phyloP scores from a whole-genome alignment of 169 alveolate species.

The Condylostoma magnum region DNA sequence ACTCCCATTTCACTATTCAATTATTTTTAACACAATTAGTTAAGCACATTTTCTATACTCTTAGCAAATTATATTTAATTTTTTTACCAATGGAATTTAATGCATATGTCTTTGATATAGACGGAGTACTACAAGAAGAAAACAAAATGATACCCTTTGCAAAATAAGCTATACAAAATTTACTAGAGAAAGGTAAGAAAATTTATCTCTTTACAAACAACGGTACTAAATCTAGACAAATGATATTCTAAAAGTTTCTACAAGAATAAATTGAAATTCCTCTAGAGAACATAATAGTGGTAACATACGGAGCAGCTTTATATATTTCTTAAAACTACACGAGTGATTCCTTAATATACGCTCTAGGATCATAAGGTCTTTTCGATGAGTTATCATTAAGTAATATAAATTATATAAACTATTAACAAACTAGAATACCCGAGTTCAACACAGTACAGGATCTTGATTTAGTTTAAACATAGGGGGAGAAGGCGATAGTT shows the following conservation, averaged over 20 bases:
- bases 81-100: no score
- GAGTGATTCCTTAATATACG: conserved; percentile 13
- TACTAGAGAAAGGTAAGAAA: background rate
- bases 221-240: background rate
- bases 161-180: background rate
- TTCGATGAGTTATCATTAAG: conserved; percentile 31
- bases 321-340: conserved; percentile 15
- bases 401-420: conserved; percentile 9
- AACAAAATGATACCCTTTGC: background rate
- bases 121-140: conserved; percentile 23
- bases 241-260: background rate
- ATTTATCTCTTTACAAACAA: conserved; percentile 16
- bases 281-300: background rate
- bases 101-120: conserved; percentile 22
- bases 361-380: conserved; percentile 32
- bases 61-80: no score
- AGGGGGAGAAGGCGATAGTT: conserved; percentile 47
- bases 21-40: no score
- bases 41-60: no score
- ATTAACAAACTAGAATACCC: background rate
- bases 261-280: background rate
- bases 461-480: conserved; percentile 35
- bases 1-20: no score
- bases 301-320: conserved; percentile 27
- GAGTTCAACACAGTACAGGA: conserved; percentile 23